Base-by-base conservation (phyloP, 352 stramenopile genomes). In the Aphanomyces astaci region DNA sequence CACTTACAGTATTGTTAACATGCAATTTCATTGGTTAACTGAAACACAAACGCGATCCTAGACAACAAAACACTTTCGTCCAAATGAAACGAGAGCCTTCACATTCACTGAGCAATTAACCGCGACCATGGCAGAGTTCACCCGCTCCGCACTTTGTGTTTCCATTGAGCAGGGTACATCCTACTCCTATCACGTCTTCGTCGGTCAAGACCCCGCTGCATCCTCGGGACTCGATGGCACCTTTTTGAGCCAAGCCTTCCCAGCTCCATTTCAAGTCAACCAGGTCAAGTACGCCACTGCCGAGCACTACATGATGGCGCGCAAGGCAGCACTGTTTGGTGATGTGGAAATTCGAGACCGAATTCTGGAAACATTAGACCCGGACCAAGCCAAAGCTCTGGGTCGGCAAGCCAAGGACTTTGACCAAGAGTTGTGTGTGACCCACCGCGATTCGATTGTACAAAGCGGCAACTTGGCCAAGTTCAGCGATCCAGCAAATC, bases 291-390 rank as follows among this genome's bases (percentile, higher is more conserved):
- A 64, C 39, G 55, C 55, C 39, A 64, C 55, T 56, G 55, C 55
- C 39, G 55, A 64, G 2, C 55, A 64, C 39, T 64, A 53, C 39
- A 64, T 64, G 55, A 64, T 64, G 55, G 55, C 55, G 11, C 15
- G 54, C 15, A 64, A 64, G 39, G 55, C 55, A 17, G 13, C 13
- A 17, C 55, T 64, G 13, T 64, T 64, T 54, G 39, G 25, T 27
- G 55, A 64, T 60, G 22, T n/a, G 11, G 55, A 17, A 51, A 53
- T 49, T 48, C 19, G 15, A 13, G 55, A 48, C 13, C 15, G 15
- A 48, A 64, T 64, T 22, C 13, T 64, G 17, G 15, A 17, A 49
- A 49, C 31, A 11, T 56, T 17, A 13, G 15, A 64, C 55, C 55
- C 55, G 15, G 30, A 27, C 13, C 15, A 64, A 49, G 55, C 55